phyloP scores from a whole-genome alignment of 2,329 filamentous ascomycete species.

The Didymella keratinophila region DNA sequence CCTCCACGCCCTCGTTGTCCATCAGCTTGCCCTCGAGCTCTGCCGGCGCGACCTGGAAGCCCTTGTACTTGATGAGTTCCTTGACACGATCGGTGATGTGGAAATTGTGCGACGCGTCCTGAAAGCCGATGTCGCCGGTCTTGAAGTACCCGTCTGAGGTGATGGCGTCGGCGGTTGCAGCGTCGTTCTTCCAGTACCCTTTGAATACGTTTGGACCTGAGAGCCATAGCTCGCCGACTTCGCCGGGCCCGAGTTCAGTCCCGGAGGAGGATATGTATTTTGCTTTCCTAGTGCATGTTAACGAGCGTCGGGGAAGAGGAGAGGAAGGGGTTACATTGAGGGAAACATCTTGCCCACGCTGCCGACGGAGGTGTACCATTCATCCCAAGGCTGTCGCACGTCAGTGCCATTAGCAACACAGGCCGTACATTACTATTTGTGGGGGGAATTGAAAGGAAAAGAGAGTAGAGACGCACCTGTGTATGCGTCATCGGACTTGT shows the following conservation, averaged over 20 bases:
- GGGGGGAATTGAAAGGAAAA: no score
- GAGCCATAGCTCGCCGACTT: conserved; percentile 68
- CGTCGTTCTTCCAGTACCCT: conserved; percentile 77
- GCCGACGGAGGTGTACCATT: conserved; percentile 60
- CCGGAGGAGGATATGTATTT: conserved; percentile 73
- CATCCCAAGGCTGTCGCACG: conserved; percentile 30
- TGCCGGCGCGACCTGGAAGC: conserved; percentile 41
- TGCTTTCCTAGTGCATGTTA: conserved; percentile 57
- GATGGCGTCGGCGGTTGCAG: conserved; percentile 73
- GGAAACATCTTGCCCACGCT: conserved; percentile 79
- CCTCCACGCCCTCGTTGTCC: conserved; percentile 34
- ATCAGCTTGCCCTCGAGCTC: conserved; percentile 42
- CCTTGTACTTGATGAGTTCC: conserved; percentile 45
- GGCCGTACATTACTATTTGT: no score
- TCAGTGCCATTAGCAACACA: neutral
- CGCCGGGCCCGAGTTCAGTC: conserved; percentile 66
- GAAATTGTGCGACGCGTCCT: conserved; percentile 38
- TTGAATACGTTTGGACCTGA: conserved; percentile 80
- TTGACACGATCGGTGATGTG: conserved; percentile 45
- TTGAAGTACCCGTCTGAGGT: conserved; percentile 70
- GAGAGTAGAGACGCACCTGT: conserved; percentile 23
- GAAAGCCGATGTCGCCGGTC: conserved; percentile 41
- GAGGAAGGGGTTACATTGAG: conserved; percentile 62
- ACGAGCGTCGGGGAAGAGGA: no score
- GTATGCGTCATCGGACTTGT: conserved; percentile 38